A percentile compares a stretch with the other conserved stretches of the same genome.
Conservation (phyloP, 2,329 filamentous ascomycete species). For the Trichoderma sp. region DNA sequence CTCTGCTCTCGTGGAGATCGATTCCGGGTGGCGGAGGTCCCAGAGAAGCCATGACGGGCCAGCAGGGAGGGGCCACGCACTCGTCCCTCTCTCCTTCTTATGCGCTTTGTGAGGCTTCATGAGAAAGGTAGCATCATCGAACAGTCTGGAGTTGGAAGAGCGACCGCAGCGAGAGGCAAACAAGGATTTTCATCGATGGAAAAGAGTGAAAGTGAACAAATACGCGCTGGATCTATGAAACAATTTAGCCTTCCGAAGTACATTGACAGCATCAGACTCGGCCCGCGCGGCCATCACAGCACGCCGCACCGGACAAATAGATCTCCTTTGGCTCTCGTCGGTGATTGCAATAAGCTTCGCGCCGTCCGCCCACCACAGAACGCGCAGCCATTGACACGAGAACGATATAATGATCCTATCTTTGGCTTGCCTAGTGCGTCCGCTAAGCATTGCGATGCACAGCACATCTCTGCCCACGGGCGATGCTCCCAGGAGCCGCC, state of each 20-base stretch:
- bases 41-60: slow-evolving; percentile 7
- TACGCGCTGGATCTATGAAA: not conserved
- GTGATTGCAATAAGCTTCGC: slow-evolving; percentile 13
- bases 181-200: not conserved
- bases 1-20: slow-evolving; percentile 6
- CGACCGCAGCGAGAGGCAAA: not conserved
- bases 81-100: not conserved
- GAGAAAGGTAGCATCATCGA: not conserved
- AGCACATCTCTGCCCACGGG: not conserved
- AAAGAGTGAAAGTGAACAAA: not conserved
- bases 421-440: slow-evolving; percentile 5
- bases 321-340: not conserved
- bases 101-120: slow-evolving; percentile 5
- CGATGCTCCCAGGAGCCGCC: not conserved
- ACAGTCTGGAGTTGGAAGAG: not conserved
- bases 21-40: slow-evolving; percentile 15
- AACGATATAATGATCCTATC: not conserved
- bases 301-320: not conserved
- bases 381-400: not conserved
- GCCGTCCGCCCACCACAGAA: not conserved
- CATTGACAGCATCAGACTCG: not conserved
- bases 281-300: slow-evolving; percentile 4
- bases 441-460: not conserved
- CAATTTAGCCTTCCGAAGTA: not conserved
- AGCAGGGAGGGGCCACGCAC: not conserved